Evolutionary conservation across 2,329 filamentous ascomycete genomes (phyloP).

Genomic region (Phaeosphaeria sp.): DNA sequence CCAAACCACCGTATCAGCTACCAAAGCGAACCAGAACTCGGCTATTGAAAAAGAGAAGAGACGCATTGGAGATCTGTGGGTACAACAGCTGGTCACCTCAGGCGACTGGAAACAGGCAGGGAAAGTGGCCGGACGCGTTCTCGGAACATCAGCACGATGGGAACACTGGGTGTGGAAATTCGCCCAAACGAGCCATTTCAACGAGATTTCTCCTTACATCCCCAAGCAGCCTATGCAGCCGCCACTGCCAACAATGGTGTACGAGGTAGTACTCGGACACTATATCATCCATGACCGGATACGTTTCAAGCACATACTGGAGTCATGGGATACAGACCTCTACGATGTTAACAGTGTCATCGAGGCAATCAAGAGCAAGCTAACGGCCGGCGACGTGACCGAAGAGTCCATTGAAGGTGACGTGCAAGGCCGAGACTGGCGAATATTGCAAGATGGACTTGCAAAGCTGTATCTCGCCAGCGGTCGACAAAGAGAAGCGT

Average conservation of each 20-base stretch:
- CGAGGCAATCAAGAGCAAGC: conserved; percentile 79
- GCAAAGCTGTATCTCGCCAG: conserved; percentile 84
- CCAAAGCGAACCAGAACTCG: conserved; percentile 62
- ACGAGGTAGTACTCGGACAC: conserved; percentile 87
- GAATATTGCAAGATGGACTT: conserved; percentile 83
- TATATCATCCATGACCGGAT: conserved; percentile 82
- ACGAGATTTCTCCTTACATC: conserved; percentile 86
- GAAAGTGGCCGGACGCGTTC: conserved; percentile 79
- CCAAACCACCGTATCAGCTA: conserved; percentile 67
- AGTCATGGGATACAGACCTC: conserved; percentile 82
- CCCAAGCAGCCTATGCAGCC: conserved; percentile 79
- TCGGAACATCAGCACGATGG: conserved; percentile 82
- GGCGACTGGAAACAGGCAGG: conserved; percentile 81
- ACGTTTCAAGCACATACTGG: conserved; percentile 78
- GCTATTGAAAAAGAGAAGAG: conserved; percentile 85
- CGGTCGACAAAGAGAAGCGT: conserved; percentile 80
- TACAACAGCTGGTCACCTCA: conserved; percentile 79
- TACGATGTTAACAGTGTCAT: conserved; percentile 81
- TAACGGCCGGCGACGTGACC: conserved; percentile 75
- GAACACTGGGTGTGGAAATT: conserved; percentile 97
- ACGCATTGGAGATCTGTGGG: conserved; percentile 90
- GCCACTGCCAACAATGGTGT: conserved; percentile 79
- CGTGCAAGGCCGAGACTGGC: conserved; percentile 80
- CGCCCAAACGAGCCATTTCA: conserved; percentile 81
- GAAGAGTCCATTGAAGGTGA: conserved; percentile 79